Evolutionary conservation across 768 basidiomycete species (phyloP), one percentile per base, ranked within the genome.

Genomic region (Boletus subparvulus): DNA sequence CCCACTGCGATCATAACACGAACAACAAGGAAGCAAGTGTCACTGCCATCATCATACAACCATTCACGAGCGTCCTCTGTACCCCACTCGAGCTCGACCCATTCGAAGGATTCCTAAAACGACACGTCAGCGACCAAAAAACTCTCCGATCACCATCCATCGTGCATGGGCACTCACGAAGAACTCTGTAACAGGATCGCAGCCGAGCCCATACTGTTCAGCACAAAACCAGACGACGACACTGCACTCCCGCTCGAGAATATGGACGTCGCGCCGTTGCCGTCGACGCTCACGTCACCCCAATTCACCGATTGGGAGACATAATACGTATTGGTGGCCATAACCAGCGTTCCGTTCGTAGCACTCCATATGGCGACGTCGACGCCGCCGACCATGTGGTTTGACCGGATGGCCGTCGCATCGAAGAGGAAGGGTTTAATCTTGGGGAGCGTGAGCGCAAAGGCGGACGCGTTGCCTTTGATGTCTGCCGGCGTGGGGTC

Each of bases 401-500:
- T 81, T 1, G 66, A 67, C 66, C 79, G 77, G 3, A 68, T 65
- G 7, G 78, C 75, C 2, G 66, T 48, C 5, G 80, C 74, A 51
- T 67, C 75, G 56, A 80, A 72, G 45, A 84, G 75, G 69, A 78
- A 83, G 3, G 77, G 70, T 0, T 73, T 77, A 67, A 85, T 79
- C 19, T 68, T 72, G 14, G 75, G 74, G 21, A 83, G 67, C 2
- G 80, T 64, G 4, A 70, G 71, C 1, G 82, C 83, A 14, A 84
- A 69, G 1, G 65, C 58, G 8, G 83, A 84, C 3, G 81, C 80
- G 16, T 78, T 80, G 17, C 17, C 62, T 65, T 85, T 83, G 71
- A 86, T 83, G 41, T 83, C 79, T 4, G 73, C 51, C 1, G 78
- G 61, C 0, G 80, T 83, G 0, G 84, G 83, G 64, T 86, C 83